phyloP scores from a whole-genome alignment of 768 basidiomycete species.

The Rubroboletus pulcherrimus region DNA sequence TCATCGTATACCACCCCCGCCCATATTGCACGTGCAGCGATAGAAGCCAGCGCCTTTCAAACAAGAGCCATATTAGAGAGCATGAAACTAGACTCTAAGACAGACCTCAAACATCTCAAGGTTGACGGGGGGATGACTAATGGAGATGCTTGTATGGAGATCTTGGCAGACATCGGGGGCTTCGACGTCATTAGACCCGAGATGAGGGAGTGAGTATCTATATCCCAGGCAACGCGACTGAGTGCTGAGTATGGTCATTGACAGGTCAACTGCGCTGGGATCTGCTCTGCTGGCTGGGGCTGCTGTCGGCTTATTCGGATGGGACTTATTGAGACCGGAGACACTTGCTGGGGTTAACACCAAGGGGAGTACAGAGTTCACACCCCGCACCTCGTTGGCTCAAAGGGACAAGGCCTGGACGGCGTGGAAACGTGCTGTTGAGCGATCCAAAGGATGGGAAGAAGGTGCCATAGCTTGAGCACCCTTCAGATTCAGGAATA shows the following conservation, averaged over 20 bases:
- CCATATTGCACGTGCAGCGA: slow-evolving; percentile 91
- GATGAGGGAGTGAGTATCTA: slow-evolving; percentile 83
- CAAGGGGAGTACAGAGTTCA: slow-evolving; percentile 70
- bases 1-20: slow-evolving; percentile 87
- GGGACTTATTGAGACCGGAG: slow-evolving; percentile 83
- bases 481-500: neutral
- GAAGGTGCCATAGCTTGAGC: slow-evolving; percentile 39
- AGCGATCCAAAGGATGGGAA: slow-evolving; percentile 81
- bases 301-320: slow-evolving; percentile 84
- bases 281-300: slow-evolving; percentile 91
- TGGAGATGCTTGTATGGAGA: slow-evolving; percentile 81
- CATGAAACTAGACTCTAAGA: slow-evolving; percentile 87
- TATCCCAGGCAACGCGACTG: neutral
- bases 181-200: slow-evolving; percentile 89
- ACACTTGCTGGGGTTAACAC: slow-evolving; percentile 86
- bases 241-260: neutral
- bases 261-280: slow-evolving; percentile 92
- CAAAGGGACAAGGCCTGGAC: slow-evolving; percentile 64
- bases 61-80: slow-evolving; percentile 93
- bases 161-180: slow-evolving; percentile 87
- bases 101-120: slow-evolving; percentile 78
- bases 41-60: slow-evolving; percentile 96
- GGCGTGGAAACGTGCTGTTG: slow-evolving; percentile 87
- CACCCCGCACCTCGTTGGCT: slow-evolving; percentile 47
- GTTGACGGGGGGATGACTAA: slow-evolving; percentile 99